phyloP scores from a whole-genome alignment of 805 yeast genomes.

The Saturnispora zaruensis region DNA sequence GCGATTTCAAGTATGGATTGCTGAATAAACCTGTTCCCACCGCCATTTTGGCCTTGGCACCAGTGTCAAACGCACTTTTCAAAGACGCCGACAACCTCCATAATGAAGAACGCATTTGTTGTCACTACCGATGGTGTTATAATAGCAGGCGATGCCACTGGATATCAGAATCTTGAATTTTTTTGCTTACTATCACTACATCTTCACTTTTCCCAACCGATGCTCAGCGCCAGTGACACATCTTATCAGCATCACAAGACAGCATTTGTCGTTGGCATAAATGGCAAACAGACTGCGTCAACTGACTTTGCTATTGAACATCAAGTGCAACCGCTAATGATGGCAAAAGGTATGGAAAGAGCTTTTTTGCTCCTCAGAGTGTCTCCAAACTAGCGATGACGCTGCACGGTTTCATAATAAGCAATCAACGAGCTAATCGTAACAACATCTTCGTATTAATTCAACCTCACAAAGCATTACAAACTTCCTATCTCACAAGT shows the following conservation, averaged over 20 bases:
- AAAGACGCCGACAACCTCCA: constrained; percentile 3
- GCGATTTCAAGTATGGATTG: constrained; percentile 60
- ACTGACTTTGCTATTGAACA: not conserved
- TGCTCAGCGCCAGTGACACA: not conserved
- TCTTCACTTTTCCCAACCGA: not conserved
- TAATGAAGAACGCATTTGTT: constrained; percentile 1
- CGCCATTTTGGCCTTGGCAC: constrained; percentile 22
- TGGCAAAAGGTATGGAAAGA: no score
- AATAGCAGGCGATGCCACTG: not conserved
- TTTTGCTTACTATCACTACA: not conserved
- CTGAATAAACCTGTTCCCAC: constrained; percentile 52
- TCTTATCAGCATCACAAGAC: not conserved
- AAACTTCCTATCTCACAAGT: not conserved
- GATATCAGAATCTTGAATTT: not conserved
- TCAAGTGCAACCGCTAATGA: no score
- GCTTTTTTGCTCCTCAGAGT: no score
- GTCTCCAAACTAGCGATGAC: no score
- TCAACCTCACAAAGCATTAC: no score
- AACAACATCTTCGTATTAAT: no score
- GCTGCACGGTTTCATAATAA: no score
- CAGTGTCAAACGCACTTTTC: constrained; percentile 3
- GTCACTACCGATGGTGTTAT: not conserved
- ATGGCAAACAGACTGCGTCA: not conserved
- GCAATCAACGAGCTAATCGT: no score
- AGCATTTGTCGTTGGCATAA: not conserved